Base-by-base conservation (phyloP, 2,329 filamentous ascomycete species). In the Xylaria sp. region DNA sequence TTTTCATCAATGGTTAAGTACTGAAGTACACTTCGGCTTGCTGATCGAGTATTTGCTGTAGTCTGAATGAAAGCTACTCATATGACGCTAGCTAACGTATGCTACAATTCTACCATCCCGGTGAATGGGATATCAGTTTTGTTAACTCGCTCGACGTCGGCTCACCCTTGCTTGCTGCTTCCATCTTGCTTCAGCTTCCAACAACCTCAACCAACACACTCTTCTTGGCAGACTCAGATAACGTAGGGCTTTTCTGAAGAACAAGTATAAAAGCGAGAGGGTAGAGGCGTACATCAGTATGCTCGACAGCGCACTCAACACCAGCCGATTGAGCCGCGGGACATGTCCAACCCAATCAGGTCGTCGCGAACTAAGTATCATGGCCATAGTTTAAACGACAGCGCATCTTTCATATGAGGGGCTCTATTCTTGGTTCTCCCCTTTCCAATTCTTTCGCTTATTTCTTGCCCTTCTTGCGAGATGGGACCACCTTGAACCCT, bases 391-490 rank as follows among this genome's bases (percentile, higher is more conserved):
- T 46, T 15, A 33, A 46, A 39, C 23, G 62, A 12, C 12, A 13
- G n/a, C 18, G 36, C 15, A 8, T 7, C 41, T 10, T 18, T 12
- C 39, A 25, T 43, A 12, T 25, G n/a, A 48, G 6, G 10, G 33
- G 33, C 33, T 36, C 33, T 36, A 36, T 36, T 36, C 10, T 48
- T 9, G 43, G 6, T 20, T n/a, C 6, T 15, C 7, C 10, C 28
- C 20, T n/a, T 13, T n/a, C 46, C 48, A 23, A 10, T 18, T 23
- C 51, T 18, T n/a, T 46, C 39, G 41, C 52, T 73, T 69, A 90
- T 85, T 91, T 94, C 85, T 92, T 91, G 78, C 91, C 90, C 88
- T 97, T 97, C 90, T 98, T 98, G 81, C 96, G 94, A 71, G 91
- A 88, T 15, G 93, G 89, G 12, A 98, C 95, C 62, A 98, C 93